These are phyloP conservation scores for Neofusicoccum cordaticola DNA, from an alignment of 2,329 filamentous ascomycete genomes.

Conservation along the genomic window DNA sequence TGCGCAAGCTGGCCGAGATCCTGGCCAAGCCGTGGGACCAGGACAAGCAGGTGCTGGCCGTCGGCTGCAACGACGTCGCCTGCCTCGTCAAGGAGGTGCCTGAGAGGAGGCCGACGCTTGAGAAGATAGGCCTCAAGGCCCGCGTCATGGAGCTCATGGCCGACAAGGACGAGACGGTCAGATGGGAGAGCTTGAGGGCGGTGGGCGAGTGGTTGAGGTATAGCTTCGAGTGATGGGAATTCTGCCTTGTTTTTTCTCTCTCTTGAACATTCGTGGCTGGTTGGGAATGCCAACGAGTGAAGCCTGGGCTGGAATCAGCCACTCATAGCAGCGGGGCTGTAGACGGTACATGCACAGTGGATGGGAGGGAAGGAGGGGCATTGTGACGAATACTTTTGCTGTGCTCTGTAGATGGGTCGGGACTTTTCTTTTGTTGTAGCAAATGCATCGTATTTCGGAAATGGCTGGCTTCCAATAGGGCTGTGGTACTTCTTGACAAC, in stretches of 20 bases:
- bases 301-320: background rate
- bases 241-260: background rate
- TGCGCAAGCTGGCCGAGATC: conserved; percentile 81
- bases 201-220: conserved; percentile 76
- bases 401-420: background rate
- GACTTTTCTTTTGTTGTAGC: background rate
- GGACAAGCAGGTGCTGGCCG: conserved; percentile 81
- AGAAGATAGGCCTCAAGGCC: conserved; percentile 80
- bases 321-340: background rate
- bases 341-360: background rate
- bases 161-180: conserved; percentile 79
- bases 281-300: background rate
- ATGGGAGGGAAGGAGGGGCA: background rate
- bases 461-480: no score
- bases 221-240: conserved; percentile 40
- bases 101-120: conserved; percentile 74
- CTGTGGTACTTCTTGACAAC: no score
- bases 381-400: background rate
- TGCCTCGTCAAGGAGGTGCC: conserved; percentile 84
- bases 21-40: conserved; percentile 79
- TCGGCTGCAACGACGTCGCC: conserved; percentile 92
- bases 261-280: background rate
- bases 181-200: conserved; percentile 89
- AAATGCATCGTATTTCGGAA: background rate
- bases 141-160: conserved; percentile 93